Base-by-base conservation (phyloP, 805 yeast species). In the Nakazawaea ernobii region DNA sequence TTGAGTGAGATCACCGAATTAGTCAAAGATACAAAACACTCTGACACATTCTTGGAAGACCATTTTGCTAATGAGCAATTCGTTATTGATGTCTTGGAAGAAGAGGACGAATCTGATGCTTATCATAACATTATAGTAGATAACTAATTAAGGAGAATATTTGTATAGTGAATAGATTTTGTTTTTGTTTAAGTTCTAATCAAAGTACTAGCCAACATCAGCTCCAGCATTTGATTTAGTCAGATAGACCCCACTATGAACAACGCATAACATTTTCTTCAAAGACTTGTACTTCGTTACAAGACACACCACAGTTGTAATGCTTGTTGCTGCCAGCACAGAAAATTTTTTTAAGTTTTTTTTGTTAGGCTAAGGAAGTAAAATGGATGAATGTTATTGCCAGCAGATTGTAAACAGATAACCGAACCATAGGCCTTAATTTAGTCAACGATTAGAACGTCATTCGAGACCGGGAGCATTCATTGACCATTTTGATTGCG, bases 1-100 rank as follows among this genome's bases (percentile, higher is more conserved):
- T 67, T 84, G 55, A 55, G 55, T 0, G 53, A 70, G 28, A 71
- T 84, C 2, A 80, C 86, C 1, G 62, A 71, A 27, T 50, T 69
- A 59, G 58, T 84, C 39, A 67, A 70, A 48, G 74, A 73, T 30
- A 76, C 80, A 2, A 35, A 26, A 8, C 49, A 50, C 37, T 38
- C 41, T 6, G 40, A 33, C 11, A 3, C 7, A 7, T 29, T 32
- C 33, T 26, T 27, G 6, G 15, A 42, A 6, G 33, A 35, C 8
- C 26, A 39, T 7, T 43, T 33, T 11, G 51, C 44, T 30, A 40
- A 42, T 20, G 51, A 42, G 11, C 54, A 54, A 39, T 53, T 54
- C 9, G 53, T 54, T 39, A 46, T 50, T 33, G 57, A 53, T 35
- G 57, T 55, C 35, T 40, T 46, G 14, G 48, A 42, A 10, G 52